Percentiles rank a stretch among this genome's conserved stretches.
Conservation (phyloP, 176 grass and related monocot genomes). For the Typha latifolia region DNA sequence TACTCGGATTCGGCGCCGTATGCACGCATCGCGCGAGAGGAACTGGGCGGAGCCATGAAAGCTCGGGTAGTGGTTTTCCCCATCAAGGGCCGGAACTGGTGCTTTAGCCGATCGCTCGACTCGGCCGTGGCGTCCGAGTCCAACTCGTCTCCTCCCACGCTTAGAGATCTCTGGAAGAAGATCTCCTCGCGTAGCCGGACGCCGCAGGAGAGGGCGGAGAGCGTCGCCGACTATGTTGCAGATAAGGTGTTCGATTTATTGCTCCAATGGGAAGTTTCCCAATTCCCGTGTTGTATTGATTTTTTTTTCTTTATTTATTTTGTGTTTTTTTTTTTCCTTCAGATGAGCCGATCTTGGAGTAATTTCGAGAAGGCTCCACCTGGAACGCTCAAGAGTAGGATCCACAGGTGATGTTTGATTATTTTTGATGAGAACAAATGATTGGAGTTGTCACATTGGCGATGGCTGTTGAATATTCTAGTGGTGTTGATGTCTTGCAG, state of each 20-base stretch:
- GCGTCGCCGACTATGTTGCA: conserved; percentile 48
- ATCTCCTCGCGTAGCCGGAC: conserved; percentile 30
- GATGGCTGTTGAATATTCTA: too few species aligned
- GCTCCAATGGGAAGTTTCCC: not conserved
- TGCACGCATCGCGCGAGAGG: too few species aligned
- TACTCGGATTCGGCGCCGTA: not conserved
- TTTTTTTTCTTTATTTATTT: not conserved
- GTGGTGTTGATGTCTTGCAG: conserved; percentile 23
- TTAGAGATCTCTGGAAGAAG: conserved; percentile 58
- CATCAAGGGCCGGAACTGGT: conserved; percentile 66
- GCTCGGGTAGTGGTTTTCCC: conserved; percentile 81
- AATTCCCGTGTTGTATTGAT: not conserved
- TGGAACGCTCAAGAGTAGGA: conserved; percentile 73
- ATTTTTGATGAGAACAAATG: not conserved
- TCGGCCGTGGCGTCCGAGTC: not conserved
- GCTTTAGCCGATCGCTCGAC: conserved; percentile 38
- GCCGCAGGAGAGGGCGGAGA: conserved; percentile 50
- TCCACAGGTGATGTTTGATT: conserved; percentile 44
- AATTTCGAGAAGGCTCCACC: conserved; percentile 66
- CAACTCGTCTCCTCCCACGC: conserved; percentile 11
- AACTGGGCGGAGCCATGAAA: conserved; percentile 29
- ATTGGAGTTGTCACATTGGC: too few species aligned
- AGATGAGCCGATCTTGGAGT: conserved; percentile 85
- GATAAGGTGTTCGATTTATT: conserved; percentile 48
- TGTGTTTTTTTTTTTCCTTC: not conserved